phyloP scores from a whole-genome alignment of 768 basidiomycete species.

The Coprinellus micaceus region DNA sequence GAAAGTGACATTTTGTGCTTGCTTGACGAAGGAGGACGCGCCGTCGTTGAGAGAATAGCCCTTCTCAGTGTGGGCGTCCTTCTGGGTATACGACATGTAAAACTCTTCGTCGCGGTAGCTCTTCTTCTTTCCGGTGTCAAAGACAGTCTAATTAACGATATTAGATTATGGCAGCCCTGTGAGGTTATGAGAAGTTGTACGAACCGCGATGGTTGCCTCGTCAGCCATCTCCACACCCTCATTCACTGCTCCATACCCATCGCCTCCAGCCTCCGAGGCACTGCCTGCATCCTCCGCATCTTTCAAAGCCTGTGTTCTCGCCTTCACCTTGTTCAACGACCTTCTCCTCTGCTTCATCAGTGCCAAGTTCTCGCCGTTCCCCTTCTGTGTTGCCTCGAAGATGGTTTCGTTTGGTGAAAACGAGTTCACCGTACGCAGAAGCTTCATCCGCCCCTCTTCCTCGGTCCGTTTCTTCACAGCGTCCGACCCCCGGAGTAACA shows the following conservation, averaged over 20 bases:
- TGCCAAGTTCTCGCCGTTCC: slow-evolving; percentile 54
- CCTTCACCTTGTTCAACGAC: slow-evolving; percentile 63
- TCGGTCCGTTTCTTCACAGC: slow-evolving; percentile 34
- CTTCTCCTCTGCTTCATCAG: slow-evolving; percentile 89
- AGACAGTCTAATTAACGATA: slow-evolving; percentile 52
- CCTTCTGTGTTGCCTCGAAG: slow-evolving; percentile 82
- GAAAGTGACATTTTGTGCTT: slow-evolving; percentile 75
- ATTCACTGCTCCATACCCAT: slow-evolving; percentile 20
- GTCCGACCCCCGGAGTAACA: slow-evolving; percentile 44
- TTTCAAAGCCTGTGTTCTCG: slow-evolving; percentile 38
- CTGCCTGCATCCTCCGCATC: slow-evolving; percentile 34
- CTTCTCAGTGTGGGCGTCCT: slow-evolving; percentile 82
- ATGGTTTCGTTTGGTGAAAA: slow-evolving; percentile 89
- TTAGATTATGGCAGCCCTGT: too few relatives aligned
- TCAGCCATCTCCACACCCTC: slow-evolving; percentile 66
- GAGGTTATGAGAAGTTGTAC: slow-evolving; percentile 17
- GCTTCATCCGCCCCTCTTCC: slow-evolving; percentile 56
- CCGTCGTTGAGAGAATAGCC: slow-evolving; percentile 91
- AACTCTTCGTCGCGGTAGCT: slow-evolving; percentile 78
- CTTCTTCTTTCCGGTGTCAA: slow-evolving; percentile 51
- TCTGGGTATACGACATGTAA: slow-evolving; percentile 91
- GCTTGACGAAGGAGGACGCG: slow-evolving; percentile 79
- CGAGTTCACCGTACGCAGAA: slow-evolving; percentile 72
- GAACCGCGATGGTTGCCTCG: slow-evolving; percentile 72
- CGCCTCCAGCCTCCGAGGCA: slow-evolving; percentile 33